phyloP scores from a whole-genome alignment of 768 basidiomycete species.

The Leccinum uliginosum region DNA sequence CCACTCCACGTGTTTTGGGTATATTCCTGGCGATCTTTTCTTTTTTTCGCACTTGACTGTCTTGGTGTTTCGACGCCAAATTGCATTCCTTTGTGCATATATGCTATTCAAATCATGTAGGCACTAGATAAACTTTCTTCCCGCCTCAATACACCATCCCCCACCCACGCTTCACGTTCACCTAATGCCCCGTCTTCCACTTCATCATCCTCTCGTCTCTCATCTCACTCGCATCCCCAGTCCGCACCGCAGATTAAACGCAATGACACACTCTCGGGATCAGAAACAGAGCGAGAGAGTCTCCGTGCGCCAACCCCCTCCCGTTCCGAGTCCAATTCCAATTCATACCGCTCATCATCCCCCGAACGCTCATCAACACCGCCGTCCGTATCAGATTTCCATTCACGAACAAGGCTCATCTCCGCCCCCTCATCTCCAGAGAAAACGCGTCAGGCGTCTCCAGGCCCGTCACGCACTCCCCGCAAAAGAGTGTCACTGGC shows the following conservation, averaged over 20 bases:
- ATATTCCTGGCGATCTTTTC: slow-evolving; percentile 15
- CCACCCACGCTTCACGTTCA: slow-evolving; percentile 37
- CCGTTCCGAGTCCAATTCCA: slow-evolving; percentile 27
- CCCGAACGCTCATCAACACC: slow-evolving; percentile 37
- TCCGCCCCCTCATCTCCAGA: slow-evolving; percentile 47
- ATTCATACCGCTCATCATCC: slow-evolving; percentile 36
- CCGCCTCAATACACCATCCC: slow-evolving; percentile 56
- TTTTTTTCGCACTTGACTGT: slow-evolving; percentile 1
- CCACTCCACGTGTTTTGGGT: slow-evolving; percentile 30
- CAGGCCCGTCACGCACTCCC: slow-evolving; percentile 38
- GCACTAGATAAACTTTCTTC: slow-evolving; percentile 67
- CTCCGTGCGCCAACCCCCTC: slow-evolving; percentile 31
- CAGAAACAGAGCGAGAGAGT: slow-evolving; percentile 77
- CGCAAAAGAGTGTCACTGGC: slow-evolving; percentile 41
- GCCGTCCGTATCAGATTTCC: slow-evolving; percentile 22
- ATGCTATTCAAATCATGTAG: slow-evolving; percentile 33
- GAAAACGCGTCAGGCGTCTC: slow-evolving; percentile 36
- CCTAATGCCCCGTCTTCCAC: slow-evolving; percentile 31
- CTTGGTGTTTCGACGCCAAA: slow-evolving; percentile 5
- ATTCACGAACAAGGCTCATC: slow-evolving; percentile 38
- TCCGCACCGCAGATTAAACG: slow-evolving; percentile 26
- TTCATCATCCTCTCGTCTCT: slow-evolving; percentile 33
- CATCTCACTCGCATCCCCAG: slow-evolving; percentile 31
- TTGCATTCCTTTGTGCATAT: slow-evolving; percentile 10
- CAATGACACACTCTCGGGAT: slow-evolving; percentile 55